These are phyloP conservation scores for Rhizophagus prolifer DNA, from an alignment of 192 early-diverging fungal genomes.

Conservation along the genomic window DNA sequence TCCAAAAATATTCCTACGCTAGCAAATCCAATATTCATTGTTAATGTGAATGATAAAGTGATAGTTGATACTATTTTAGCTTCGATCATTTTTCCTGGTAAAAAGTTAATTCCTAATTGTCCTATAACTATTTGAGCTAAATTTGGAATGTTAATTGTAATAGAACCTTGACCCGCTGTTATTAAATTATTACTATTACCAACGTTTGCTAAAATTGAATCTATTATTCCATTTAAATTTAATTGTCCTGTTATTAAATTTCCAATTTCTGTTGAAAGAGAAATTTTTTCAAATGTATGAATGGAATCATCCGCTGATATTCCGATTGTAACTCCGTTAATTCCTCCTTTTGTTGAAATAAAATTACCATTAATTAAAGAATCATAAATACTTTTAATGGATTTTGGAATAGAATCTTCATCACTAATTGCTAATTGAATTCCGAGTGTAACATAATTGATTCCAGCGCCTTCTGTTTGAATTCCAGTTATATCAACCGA, in stretches of 20 bases:
- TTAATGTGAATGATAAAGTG: not conserved
- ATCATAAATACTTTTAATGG: not conserved
- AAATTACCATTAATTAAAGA: not conserved
- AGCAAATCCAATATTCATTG: constrained; percentile 2
- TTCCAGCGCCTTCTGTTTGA: not conserved
- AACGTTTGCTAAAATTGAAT: not conserved
- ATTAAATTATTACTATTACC: not conserved
- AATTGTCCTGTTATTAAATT: not conserved
- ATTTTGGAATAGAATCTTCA: not conserved
- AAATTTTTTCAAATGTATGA: not conserved
- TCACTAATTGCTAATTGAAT: not conserved
- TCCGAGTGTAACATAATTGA: not conserved
- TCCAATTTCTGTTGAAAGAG: constrained; percentile 6
- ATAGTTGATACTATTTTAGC: not conserved
- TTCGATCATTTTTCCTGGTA: not conserved
- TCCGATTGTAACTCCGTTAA: not conserved
- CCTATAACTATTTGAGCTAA: constrained; percentile 5
- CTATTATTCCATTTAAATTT: not conserved
- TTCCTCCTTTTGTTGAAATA: not conserved
- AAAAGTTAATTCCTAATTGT: not conserved
- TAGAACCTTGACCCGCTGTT: not conserved
- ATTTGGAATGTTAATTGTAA: not conserved
- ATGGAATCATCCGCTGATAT: not conserved
- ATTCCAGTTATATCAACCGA: not conserved
- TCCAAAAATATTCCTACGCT: not conserved